phyloP scores from a whole-genome alignment of 495 filamentous ascomycete genomes.

The Podospora anserina region DNA sequence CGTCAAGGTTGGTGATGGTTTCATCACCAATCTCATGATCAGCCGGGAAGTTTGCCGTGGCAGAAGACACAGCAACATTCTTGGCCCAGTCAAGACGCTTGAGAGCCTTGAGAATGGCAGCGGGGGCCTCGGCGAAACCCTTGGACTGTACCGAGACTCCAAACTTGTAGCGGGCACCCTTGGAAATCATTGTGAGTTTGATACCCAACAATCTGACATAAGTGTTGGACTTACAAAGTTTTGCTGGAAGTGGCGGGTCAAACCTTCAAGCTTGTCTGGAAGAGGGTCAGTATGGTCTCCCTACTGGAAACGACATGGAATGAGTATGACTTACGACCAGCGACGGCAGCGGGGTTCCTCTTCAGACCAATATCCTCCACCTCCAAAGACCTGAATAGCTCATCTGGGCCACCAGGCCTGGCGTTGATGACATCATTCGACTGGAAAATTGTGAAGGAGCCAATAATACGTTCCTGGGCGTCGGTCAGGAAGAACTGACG shows the following conservation, averaged over 20 bases:
- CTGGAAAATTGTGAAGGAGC: constrained; percentile 61
- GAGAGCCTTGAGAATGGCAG: constrained; percentile 54
- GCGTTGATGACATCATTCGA: constrained; percentile 51
- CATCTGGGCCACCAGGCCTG: constrained; percentile 55
- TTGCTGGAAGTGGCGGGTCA: constrained; percentile 64
- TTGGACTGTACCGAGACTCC: constrained; percentile 63
- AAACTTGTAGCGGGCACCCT: constrained; percentile 85
- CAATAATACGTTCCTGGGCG: constrained; percentile 32
- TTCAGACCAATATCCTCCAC: constrained; percentile 53
- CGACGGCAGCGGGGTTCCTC: constrained; percentile 46
- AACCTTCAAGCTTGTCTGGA: constrained; percentile 41
- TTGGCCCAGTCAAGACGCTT: constrained; percentile 66
- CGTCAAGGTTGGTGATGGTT: constrained; percentile 7
- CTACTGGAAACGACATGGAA: no score
- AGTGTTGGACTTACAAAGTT: constrained; percentile 60
- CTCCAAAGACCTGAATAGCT: constrained; percentile 64
- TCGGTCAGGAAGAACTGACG: constrained; percentile 39
- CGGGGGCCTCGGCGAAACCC: constrained; percentile 59
- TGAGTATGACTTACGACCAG: constrained; percentile 23
- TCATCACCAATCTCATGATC: constrained; percentile 3
- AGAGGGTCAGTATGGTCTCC: neutral
- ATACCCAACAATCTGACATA: constrained; percentile 5
- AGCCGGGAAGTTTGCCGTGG: constrained; percentile 22
- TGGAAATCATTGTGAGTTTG: constrained; percentile 33
- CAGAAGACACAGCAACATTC: constrained; percentile 37